phyloP scores from a whole-genome alignment of 352 stramenopile genomes.

The Pythium vanterpoolii region DNA sequence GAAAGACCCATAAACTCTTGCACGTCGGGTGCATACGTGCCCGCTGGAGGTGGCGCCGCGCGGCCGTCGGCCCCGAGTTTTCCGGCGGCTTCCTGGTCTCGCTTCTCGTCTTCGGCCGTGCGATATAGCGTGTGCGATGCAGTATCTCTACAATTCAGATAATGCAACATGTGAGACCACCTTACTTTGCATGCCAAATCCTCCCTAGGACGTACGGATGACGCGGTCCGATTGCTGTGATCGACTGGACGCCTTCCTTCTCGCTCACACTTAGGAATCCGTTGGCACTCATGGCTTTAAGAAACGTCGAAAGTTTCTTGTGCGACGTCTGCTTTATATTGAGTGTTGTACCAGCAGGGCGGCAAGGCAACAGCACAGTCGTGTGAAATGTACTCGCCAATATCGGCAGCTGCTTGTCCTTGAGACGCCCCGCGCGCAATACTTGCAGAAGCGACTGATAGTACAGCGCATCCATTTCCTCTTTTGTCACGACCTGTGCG shows the following conservation, averaged over 20 bases:
- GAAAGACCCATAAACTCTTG: constrained; percentile 63
- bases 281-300: constrained; percentile 58
- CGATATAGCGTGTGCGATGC: constrained; percentile 47
- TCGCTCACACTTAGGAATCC: constrained; percentile 56
- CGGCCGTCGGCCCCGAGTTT: constrained; percentile 35
- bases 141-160: constrained; percentile 42
- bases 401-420: constrained; percentile 79
- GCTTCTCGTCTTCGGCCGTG: constrained; percentile 50
- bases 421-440: constrained; percentile 44
- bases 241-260: constrained; percentile 77
- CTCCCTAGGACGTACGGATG: constrained; percentile 54
- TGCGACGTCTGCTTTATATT: constrained; percentile 79
- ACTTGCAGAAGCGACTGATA: constrained; percentile 63
- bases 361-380: constrained; percentile 57
- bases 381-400: constrained; percentile 75
- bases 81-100: constrained; percentile 38
- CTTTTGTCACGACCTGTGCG: constrained; percentile 27
- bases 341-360: constrained; percentile 46
- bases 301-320: constrained; percentile 78
- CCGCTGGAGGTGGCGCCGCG: constrained; percentile 42
- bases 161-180: not conserved
- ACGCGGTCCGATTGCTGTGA: constrained; percentile 54
- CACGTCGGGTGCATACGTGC: constrained; percentile 60
- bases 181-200: not conserved
- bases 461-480: constrained; percentile 77